Percentiles rank a stretch among this genome's conserved stretches.
Evolutionary conservation across 768 basidiomycete genomes (phyloP).

Genomic region (Filobasidium floriforme): DNA sequence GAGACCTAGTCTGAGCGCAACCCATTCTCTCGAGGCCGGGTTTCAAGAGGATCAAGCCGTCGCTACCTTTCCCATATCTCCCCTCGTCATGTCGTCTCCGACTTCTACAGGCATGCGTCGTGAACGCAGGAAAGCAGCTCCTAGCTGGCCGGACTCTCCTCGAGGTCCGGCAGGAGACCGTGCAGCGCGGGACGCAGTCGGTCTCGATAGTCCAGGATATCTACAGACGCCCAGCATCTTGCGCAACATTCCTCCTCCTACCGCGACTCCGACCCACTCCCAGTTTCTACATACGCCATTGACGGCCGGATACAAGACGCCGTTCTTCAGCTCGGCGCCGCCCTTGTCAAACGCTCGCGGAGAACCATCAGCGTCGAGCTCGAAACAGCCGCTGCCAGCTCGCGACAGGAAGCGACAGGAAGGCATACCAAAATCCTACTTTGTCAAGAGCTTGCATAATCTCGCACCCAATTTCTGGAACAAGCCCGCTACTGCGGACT

Average conservation of each 20-base stretch:
- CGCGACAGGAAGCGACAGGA: neutral
- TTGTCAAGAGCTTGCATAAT: slow-evolving; percentile 30
- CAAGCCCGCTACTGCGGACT: slow-evolving; percentile 29
- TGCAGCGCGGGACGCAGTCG: neutral
- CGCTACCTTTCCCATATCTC: neutral
- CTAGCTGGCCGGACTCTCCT: slow-evolving; percentile 8
- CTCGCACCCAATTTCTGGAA: slow-evolving; percentile 33
- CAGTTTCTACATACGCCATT: neutral
- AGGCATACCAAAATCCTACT: slow-evolving; percentile 23
- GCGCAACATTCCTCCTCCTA: slow-evolving; percentile 3
- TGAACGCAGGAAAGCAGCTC: neutral
- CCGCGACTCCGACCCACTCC: neutral
- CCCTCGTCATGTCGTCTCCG: neutral
- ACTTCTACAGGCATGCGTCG: neutral
- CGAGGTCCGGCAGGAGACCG: neutral
- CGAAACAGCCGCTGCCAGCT: neutral
- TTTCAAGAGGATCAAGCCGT: neutral
- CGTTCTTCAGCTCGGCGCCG: slow-evolving; percentile 2
- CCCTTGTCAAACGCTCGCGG: neutral
- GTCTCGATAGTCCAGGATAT: neutral
- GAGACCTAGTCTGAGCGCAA: neutral
- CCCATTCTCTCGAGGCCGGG: neutral
- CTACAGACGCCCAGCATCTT: slow-evolving; percentile 7
- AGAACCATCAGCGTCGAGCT: neutral
- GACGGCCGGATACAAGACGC: neutral